phyloP scores from a whole-genome alignment of 2,329 filamentous ascomycete species.

The Sporothrix globosa region DNA sequence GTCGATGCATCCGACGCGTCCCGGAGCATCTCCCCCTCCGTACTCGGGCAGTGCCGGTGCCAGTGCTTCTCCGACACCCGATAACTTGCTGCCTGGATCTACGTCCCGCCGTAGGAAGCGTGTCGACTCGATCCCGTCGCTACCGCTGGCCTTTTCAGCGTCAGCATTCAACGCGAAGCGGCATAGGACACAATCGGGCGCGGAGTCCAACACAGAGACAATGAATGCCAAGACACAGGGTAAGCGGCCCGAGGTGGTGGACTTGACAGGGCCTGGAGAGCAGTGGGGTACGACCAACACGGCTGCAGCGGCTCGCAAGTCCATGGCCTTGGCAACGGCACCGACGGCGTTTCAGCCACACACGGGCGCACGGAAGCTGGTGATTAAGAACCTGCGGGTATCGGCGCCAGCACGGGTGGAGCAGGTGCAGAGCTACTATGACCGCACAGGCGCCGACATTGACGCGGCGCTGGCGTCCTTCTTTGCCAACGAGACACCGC shows the following conservation, averaged over 20 bases:
- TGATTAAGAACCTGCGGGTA: constrained; percentile 86
- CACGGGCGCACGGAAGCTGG: constrained; percentile 77
- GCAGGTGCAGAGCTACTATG: constrained; percentile 76
- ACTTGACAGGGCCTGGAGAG: constrained; percentile 48
- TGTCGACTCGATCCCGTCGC: constrained; percentile 40
- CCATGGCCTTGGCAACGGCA: constrained; percentile 33
- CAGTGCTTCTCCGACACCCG: constrained; percentile 59
- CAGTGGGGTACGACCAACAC: constrained; percentile 5
- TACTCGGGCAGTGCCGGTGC: constrained; percentile 39
- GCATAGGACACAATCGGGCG: constrained; percentile 7
- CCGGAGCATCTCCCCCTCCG: constrained; percentile 34
- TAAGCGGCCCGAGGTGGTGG: constrained; percentile 49
- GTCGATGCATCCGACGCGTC: constrained; percentile 39
- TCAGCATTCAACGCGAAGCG: constrained; percentile 31
- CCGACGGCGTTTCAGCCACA: constrained; percentile 66
- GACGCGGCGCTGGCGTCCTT: constrained; percentile 72
- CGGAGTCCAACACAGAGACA: constrained; percentile 22
- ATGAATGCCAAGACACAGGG: constrained; percentile 44
- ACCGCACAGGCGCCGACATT: constrained; percentile 73
- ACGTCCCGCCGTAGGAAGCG: constrained; percentile 59
- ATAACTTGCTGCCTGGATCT: constrained; percentile 64
- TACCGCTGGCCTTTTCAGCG: constrained; percentile 26
- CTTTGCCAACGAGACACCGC: constrained; percentile 66
- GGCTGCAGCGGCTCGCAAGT: constrained; percentile 10
- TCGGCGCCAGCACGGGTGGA: constrained; percentile 51